Evolutionary conservation across 148 eudicot genomes (phyloP).

Genomic region (Pouteria glomerata): DNA sequence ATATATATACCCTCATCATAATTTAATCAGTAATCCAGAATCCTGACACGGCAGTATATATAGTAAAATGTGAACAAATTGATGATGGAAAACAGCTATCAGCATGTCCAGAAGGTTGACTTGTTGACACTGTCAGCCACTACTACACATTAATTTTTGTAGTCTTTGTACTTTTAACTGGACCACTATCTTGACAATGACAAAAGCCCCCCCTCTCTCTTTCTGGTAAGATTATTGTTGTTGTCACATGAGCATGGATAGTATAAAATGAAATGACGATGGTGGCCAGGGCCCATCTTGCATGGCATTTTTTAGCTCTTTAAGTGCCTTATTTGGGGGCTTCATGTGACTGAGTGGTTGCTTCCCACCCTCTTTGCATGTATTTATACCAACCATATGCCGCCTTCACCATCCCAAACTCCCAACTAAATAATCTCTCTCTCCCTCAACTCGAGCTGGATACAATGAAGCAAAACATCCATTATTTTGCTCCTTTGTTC

Average conservation of each 20-base stretch:
- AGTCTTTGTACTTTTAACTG: not conserved
- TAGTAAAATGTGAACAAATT: not conserved
- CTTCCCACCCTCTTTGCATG: constrained; percentile 2
- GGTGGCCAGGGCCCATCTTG: constrained; percentile 8
- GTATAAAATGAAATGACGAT: constrained; percentile 10
- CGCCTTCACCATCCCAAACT: constrained; percentile 15
- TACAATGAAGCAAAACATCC: constrained; percentile 23
- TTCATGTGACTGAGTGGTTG: constrained; percentile 4
- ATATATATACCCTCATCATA: not conserved
- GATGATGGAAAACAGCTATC: constrained; percentile 19
- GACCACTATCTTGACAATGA: constrained; percentile 6
- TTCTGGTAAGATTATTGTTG: not conserved
- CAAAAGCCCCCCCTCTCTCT: not conserved
- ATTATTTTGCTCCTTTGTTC: not conserved
- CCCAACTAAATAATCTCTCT: not conserved
- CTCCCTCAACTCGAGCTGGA: constrained; percentile 1
- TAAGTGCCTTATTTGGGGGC: not conserved
- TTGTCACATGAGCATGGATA: constrained; percentile 4
- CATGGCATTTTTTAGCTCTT: not conserved
- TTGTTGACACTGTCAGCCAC: constrained; percentile 17
- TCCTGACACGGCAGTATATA: not conserved
- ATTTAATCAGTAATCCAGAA: not conserved
- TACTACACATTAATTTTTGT: constrained; percentile 12
- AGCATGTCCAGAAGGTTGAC: constrained; percentile 18
- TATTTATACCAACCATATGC: constrained; percentile 18